A percentile compares a stretch with the other conserved stretches of the same genome.
phyloP scores from a whole-genome alignment of 2,329 filamentous ascomycete species.

The Fusarium kyushuense region DNA sequence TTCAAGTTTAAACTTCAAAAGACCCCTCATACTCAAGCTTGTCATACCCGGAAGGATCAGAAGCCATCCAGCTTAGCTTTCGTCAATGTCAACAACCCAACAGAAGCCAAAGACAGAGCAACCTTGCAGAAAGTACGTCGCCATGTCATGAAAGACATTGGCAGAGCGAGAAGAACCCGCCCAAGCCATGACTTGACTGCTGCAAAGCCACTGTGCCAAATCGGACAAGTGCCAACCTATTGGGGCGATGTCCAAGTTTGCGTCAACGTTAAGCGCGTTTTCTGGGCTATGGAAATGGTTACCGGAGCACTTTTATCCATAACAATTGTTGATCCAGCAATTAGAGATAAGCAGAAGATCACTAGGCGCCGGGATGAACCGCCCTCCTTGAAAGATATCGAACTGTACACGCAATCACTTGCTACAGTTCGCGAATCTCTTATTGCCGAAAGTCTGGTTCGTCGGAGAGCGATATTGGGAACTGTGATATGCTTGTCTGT shows the following conservation, averaged over 20 bases:
- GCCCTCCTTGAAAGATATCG: conserved; percentile 12
- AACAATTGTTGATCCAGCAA: conserved; percentile 22
- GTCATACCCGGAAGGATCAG: background rate
- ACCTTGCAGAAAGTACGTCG: conserved; percentile 39
- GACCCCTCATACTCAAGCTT: background rate
- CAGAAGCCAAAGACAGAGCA: conserved; percentile 19
- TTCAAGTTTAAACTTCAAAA: conserved; percentile 2
- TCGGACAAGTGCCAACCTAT: conserved; percentile 12
- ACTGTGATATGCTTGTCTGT: conserved; percentile 36
- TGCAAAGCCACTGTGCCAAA: background rate
- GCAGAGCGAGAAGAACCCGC: conserved; percentile 19
- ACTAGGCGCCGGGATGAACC: background rate
- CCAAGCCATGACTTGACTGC: background rate
- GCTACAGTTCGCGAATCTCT: conserved; percentile 27
- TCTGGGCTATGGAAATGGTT: conserved; percentile 40
- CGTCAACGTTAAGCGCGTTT: conserved; percentile 32
- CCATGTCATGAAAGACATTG: conserved; percentile 43
- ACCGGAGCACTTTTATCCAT: conserved; percentile 35
- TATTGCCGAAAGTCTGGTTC: background rate
- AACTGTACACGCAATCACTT: conserved; percentile 38
- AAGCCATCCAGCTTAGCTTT: conserved; percentile 22
- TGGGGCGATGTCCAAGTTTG: conserved; percentile 41
- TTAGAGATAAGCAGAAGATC: background rate
- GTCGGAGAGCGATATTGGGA: conserved; percentile 27
- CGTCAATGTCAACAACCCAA: conserved; percentile 30